Percentiles rank a stretch among this genome's conserved stretches.
phyloP scores from a whole-genome alignment of 1,284 basidiomycete species.

The Papiliotrema fonsecae region DNA sequence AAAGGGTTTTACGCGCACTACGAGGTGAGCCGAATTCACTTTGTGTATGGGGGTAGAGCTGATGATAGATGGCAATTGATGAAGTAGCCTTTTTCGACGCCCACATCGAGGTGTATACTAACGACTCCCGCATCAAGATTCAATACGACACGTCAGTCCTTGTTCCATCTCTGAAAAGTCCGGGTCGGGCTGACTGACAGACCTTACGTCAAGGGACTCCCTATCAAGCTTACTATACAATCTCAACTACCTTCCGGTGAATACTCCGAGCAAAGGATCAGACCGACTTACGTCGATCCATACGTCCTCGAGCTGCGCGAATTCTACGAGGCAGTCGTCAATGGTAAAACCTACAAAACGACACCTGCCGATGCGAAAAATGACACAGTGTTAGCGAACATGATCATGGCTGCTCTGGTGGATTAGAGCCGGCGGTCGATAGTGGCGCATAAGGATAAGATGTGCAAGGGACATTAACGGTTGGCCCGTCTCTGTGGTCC shows the following conservation, averaged over 20 bases:
- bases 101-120: constrained; percentile 48
- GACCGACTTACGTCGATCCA: constrained; percentile 47
- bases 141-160: constrained; percentile 46
- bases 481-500: not conserved
- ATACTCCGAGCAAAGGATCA: constrained; percentile 30
- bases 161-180: not conserved
- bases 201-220: constrained; percentile 49
- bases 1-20: constrained; percentile 38
- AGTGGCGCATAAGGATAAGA: not conserved
- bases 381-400: constrained; percentile 45
- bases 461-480: not conserved
- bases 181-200: constrained; percentile 11
- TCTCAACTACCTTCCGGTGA: constrained; percentile 34
- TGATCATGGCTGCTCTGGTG: constrained; percentile 37
- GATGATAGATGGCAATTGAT: constrained; percentile 43
- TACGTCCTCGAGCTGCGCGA: constrained; percentile 42
- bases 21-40: constrained; percentile 35
- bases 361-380: constrained; percentile 37
- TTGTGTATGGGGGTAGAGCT: constrained; percentile 2
- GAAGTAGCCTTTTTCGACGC: constrained; percentile 49
- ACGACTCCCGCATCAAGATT: constrained; percentile 46
- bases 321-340: constrained; percentile 35
- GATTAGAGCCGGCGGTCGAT: constrained; percentile 8
- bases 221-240: constrained; percentile 43
- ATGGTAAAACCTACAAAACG: constrained; percentile 36